These are phyloP conservation scores for Hyaloscypha variabilis DNA, from an alignment of 495 filamentous ascomycete genomes.

Conservation along the genomic window DNA sequence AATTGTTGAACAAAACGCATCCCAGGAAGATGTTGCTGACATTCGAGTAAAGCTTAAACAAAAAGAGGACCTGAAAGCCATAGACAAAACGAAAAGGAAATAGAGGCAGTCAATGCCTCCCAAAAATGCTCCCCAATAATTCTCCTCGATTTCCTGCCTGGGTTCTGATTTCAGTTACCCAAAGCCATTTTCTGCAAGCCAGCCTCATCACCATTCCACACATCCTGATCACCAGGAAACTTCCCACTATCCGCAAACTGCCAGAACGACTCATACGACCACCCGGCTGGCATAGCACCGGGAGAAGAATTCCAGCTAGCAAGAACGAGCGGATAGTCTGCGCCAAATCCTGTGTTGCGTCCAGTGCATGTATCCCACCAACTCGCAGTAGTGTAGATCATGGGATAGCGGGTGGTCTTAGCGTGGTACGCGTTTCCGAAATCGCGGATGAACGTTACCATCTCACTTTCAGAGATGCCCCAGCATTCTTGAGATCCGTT, in stretches of 20 bases:
- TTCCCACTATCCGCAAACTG: slow-evolving; percentile 46
- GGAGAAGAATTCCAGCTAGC: slow-evolving; percentile 52
- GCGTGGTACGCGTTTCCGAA: slow-evolving; percentile 60
- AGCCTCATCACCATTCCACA: slow-evolving; percentile 6
- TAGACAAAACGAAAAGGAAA: not conserved
- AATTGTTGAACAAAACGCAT: not conserved
- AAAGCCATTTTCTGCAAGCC: slow-evolving; percentile 2
- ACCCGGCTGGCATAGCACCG: slow-evolving; percentile 59
- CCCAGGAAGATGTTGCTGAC: not conserved
- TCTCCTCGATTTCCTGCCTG: too few relatives aligned
- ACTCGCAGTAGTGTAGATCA: slow-evolving; percentile 61
- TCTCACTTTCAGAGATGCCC: slow-evolving; percentile 51
- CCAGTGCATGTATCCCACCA: slow-evolving; percentile 69
- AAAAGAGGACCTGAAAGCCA: too few relatives aligned
- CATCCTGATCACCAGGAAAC: slow-evolving; percentile 9
- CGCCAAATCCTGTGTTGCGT: slow-evolving; percentile 51
- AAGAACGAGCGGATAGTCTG: slow-evolving; percentile 58
- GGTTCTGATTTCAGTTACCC: not conserved
- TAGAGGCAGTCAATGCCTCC: not conserved
- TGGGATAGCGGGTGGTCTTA: slow-evolving; percentile 54
- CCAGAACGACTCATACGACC: slow-evolving; percentile 64
- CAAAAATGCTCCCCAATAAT: too few relatives aligned
- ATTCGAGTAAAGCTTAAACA: not conserved
- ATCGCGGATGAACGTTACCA: slow-evolving; percentile 62
- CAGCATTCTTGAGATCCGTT: slow-evolving; percentile 43